These are phyloP conservation scores for Trichomonas gallinae DNA, from an alignment of 208 protist genomes.

Conservation along the genomic window DNA sequence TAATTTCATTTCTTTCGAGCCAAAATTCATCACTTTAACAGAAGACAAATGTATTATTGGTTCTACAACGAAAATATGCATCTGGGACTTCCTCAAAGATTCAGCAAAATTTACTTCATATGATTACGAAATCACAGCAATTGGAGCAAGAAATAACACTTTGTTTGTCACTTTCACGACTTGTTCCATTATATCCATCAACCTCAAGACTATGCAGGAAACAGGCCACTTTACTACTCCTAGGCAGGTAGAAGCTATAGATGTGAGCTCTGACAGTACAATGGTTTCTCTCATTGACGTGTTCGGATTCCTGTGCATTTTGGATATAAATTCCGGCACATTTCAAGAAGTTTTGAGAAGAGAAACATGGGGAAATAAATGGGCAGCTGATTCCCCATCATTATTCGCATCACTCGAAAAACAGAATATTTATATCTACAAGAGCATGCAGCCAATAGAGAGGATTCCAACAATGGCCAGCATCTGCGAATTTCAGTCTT, in stretches of 20 bases:
- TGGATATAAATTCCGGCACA: background rate
- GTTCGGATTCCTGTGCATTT: background rate
- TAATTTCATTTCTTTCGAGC: background rate
- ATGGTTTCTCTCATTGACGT: background rate
- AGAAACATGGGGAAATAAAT: slow-evolving; percentile 19
- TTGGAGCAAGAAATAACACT: background rate
- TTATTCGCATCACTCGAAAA: background rate
- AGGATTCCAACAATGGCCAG: background rate
- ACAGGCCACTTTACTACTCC: background rate
- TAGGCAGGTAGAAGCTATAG: background rate
- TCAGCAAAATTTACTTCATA: background rate
- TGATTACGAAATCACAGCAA: background rate
- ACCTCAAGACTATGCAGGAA: background rate
- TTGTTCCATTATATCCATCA: background rate
- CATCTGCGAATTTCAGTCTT: background rate
- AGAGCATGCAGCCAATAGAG: background rate
- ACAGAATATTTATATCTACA: slow-evolving; percentile 3
- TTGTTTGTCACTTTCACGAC: background rate
- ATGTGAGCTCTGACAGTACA: background rate
- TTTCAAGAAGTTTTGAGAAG: too few species aligned
- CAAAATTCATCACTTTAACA: background rate
- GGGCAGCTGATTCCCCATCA: background rate
- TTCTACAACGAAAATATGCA: background rate
- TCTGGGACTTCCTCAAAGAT: background rate
- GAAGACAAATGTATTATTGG: background rate